Conservation (phyloP, 768 basidiomycete species). For the Mycena maculata region DNA sequence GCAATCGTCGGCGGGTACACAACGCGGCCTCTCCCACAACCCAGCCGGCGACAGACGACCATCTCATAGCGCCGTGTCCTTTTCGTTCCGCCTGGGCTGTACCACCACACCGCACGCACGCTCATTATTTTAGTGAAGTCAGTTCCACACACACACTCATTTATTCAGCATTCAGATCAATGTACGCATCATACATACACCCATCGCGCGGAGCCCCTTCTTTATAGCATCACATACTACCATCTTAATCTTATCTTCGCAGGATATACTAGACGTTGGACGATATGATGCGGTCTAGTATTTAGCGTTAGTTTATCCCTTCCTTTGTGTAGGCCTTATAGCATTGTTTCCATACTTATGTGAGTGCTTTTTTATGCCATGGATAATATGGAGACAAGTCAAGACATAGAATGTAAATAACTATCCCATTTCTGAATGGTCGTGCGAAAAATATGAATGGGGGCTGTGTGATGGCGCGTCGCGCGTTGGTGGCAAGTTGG, state of each 20-base stretch:
- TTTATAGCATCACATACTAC: conserved; percentile 22
- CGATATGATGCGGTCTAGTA: neutral
- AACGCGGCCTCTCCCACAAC: neutral
- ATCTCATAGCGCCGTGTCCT: conserved; percentile 18
- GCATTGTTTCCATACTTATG: conserved; percentile 20
- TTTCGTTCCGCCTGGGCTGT: conserved; percentile 9
- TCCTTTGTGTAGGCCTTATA: conserved; percentile 19
- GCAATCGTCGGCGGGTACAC: conserved; percentile 23
- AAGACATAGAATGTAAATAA: too few species aligned
- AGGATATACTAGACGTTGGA: conserved; percentile 28
- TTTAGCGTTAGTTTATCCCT: conserved; percentile 6
- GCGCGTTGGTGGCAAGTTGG: too few species aligned
- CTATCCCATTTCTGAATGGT: too few species aligned
- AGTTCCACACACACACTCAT: conserved; percentile 25
- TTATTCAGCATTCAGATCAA: conserved; percentile 12
- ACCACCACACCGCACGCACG: neutral
- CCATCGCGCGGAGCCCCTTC: conserved; percentile 13
- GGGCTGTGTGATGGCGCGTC: too few species aligned
- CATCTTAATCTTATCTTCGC: conserved; percentile 20
- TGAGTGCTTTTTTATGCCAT: too few species aligned
- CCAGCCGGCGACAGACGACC: conserved; percentile 31
- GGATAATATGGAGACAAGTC: too few species aligned
- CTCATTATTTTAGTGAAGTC: conserved; percentile 19
- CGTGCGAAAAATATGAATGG: too few species aligned
- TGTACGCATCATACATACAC: conserved; percentile 21